Base-by-base conservation (phyloP, 2,329 filamentous ascomycete species). In the Hypoxylon sp. region DNA sequence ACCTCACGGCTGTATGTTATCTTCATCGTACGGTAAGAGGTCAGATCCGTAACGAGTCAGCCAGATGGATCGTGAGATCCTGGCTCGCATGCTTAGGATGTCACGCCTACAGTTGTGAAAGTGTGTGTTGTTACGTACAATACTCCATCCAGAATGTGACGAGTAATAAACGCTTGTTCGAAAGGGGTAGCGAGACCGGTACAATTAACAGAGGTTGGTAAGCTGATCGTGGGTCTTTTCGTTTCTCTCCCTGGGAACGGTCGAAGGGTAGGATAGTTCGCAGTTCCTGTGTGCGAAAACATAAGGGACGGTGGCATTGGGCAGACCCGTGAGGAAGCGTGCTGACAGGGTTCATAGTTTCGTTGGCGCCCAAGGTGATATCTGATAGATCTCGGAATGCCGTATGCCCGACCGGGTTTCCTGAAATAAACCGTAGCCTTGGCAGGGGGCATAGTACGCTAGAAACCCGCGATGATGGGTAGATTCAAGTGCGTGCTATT, bases 281-380 rank as follows among this genome's bases (percentile, higher is more conserved):
- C 62, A 30, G 28, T 44, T 41, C 11, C 10, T 37, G 15, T 13
- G 51, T 59, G 47, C 28, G 53, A 44, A 56, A 46, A 39, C 39
- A 37, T 17, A 55, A 58, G 57, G 61, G 57, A 61, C 56, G 57
- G 61, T 64, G 53, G 56, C 10, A 65, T 68, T 68, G 64, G 61
- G 61, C 49, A 60, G 46, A 51, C 55, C 53, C 37, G 48, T 61
- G 34, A 15, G 43, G 59, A 62, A 61, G 56, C 53, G 62, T 64
- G 64, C 44, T 54, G 56, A 64, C 61, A 64, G 64, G 66, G 61
- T 62, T 64, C 34, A 34, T 44, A 19, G 37, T 58, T 58, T 62
- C n/a, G 62, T 67, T 63, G 59, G 56, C 56, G 68, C 62, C 59
- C n/a, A 65, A 69, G 52, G 54, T 72, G 70, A 72, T 67, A 71